These are phyloP conservation scores for Rhodotorula babjevae DNA, from an alignment of 768 basidiomycete genomes.

Conservation along the genomic window DNA sequence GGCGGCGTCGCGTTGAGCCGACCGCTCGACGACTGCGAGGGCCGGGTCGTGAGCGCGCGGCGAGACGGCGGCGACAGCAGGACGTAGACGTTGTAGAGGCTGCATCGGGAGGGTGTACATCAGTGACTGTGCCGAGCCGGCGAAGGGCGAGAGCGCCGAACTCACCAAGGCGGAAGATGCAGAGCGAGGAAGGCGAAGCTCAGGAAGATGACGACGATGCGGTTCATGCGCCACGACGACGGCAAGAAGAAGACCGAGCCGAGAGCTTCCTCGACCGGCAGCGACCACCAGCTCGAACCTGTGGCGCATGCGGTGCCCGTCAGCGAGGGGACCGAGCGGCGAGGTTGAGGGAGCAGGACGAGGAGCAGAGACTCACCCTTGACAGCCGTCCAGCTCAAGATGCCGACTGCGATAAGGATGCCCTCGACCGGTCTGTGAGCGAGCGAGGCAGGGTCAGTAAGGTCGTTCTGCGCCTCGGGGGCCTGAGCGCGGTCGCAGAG, in stretches of 20 bases:
- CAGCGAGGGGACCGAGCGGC: constrained; percentile 48
- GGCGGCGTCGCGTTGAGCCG: constrained; percentile 9
- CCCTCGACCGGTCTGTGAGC: constrained; percentile 89
- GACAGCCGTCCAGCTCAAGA: constrained; percentile 73
- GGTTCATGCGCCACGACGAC: background rate
- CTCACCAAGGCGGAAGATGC: constrained; percentile 29
- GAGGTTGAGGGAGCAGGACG: constrained; percentile 27
- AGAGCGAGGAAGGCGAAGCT: constrained; percentile 11
- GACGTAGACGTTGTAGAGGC: constrained; percentile 26
- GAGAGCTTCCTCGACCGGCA: background rate
- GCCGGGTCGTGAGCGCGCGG: constrained; percentile 13
- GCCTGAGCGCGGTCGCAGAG: no score
- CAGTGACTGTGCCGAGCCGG: background rate
- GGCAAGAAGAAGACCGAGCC: constrained; percentile 9
- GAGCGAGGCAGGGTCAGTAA: constrained; percentile 47
- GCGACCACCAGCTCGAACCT: constrained; percentile 25
- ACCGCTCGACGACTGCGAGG: background rate
- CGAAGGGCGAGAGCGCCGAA: background rate
- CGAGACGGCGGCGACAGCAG: constrained; percentile 1
- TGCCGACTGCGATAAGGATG: constrained; percentile 72
- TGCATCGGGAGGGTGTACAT: background rate
- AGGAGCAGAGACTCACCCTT: constrained; percentile 50
- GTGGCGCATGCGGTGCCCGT: background rate
- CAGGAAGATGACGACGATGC: constrained; percentile 25
- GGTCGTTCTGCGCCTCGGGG: no score